phyloP scores from a whole-genome alignment of 371 early-diverging fungal genomes.

The Lichtheimia ornata region DNA sequence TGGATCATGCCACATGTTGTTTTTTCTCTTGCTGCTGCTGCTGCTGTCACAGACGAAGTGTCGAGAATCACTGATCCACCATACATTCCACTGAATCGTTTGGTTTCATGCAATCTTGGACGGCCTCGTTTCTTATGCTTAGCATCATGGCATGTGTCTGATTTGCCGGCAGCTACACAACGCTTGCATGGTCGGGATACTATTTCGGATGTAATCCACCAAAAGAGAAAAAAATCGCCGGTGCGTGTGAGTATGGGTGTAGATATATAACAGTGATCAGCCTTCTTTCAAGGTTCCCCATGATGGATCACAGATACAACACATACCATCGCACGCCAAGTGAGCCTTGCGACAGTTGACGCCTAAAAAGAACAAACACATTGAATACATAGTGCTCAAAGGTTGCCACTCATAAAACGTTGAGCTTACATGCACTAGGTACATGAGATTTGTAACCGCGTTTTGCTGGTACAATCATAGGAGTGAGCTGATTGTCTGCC shows the following conservation, averaged over 20 bases:
- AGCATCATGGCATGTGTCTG: slow-evolving; percentile 66
- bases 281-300: too few species aligned
- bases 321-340: slow-evolving; percentile 62
- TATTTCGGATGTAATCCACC: slow-evolving; percentile 35
- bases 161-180: slow-evolving; percentile 61
- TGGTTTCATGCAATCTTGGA: slow-evolving; percentile 59
- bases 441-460: slow-evolving; percentile 20
- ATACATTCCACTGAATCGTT: neutral
- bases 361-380: slow-evolving; percentile 29
- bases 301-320: too few species aligned
- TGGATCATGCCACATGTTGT: slow-evolving; percentile 10
- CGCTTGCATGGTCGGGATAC: slow-evolving; percentile 68
- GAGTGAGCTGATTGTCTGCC: neutral
- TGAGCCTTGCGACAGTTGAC: slow-evolving; percentile 69
- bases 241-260: neutral
- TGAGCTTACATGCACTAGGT: slow-evolving; percentile 18
- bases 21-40: neutral
- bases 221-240: slow-evolving; percentile 7
- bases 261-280: too few species aligned
- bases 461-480: slow-evolving; percentile 18
- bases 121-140: slow-evolving; percentile 76
- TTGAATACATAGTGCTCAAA: neutral
- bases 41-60: neutral
- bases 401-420: neutral
- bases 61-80: neutral